phyloP scores from a whole-genome alignment of 192 early-diverging fungal genomes.

The Diversispora epigaea region DNA sequence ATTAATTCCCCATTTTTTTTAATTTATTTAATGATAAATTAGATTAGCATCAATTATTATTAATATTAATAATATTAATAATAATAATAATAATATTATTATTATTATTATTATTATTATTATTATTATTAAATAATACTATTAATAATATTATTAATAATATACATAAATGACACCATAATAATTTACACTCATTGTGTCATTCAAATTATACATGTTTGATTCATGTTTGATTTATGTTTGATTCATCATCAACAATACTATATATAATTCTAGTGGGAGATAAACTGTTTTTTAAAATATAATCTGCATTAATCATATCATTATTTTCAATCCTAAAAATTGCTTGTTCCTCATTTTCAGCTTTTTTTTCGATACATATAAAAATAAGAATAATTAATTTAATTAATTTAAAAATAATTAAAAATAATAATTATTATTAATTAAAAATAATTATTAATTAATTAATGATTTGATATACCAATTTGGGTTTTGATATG shows the following conservation, averaged over 20 bases:
- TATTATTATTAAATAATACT: no score
- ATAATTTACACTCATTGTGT: no score
- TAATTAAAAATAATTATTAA: neutral
- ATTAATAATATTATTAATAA: no score
- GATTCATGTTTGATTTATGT: no score
- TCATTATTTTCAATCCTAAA: conserved; percentile 26
- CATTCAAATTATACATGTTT: no score
- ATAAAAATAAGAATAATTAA: neutral
- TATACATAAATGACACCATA: no score
- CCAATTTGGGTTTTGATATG: conserved; percentile 48
- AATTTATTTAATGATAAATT: no score
- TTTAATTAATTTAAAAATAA: neutral
- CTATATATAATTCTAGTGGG: conserved; percentile 1
- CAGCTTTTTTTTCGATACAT: neutral
- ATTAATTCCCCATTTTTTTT: no score
- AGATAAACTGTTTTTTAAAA: neutral
- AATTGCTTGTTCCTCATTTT: neutral
- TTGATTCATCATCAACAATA: conserved; percentile 8
- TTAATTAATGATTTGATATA: neutral
- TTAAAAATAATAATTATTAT: neutral
- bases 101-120: no score
- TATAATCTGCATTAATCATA: conserved; percentile 24
- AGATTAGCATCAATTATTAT: no score
- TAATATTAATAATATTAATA: no score
- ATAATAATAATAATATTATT: no score